phyloP scores from a whole-genome alignment of 352 stramenopile species.

The Phytophthora niederhauseri region DNA sequence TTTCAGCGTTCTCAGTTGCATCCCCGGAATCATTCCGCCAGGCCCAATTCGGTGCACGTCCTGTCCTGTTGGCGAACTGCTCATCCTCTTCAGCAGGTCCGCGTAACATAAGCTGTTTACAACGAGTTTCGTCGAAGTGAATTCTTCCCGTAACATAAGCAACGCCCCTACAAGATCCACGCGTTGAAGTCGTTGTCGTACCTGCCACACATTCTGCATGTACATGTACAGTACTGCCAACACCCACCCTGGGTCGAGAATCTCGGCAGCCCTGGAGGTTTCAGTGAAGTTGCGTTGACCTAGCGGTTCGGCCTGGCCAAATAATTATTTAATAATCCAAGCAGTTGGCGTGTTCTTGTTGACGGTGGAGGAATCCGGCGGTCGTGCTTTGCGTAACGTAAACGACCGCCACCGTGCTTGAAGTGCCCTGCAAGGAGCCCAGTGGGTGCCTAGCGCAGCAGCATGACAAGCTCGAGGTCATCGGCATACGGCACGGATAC shows the following conservation, averaged over 20 bases:
- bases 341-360: conserved; percentile 12
- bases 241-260: too few species aligned
- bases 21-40: conserved; percentile 3
- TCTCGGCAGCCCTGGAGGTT: too few species aligned
- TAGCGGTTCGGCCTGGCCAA: too few species aligned
- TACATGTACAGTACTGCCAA: too few species aligned
- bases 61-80: conserved; percentile 15
- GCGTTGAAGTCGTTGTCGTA: background rate
- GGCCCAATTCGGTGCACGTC: background rate
- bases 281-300: too few species aligned
- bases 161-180: background rate
- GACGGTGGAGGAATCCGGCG: conserved; percentile 14
- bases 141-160: conserved; percentile 14
- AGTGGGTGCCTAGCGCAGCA: background rate
- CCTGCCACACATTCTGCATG: too few species aligned
- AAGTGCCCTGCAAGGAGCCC: conserved; percentile 9
- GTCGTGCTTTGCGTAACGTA: conserved; percentile 35
- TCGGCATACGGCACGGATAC: conserved; percentile 16
- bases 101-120: conserved; percentile 21
- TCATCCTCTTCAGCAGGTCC: background rate
- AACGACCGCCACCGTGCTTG: conserved; percentile 15
- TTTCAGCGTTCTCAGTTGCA: background rate
- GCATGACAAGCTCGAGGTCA: conserved; percentile 31
- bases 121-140: background rate
- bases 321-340: too few species aligned